These are phyloP conservation scores for Lentinula novae-zelandiae DNA, from an alignment of 1,284 basidiomycete species.

Conservation along the genomic window DNA sequence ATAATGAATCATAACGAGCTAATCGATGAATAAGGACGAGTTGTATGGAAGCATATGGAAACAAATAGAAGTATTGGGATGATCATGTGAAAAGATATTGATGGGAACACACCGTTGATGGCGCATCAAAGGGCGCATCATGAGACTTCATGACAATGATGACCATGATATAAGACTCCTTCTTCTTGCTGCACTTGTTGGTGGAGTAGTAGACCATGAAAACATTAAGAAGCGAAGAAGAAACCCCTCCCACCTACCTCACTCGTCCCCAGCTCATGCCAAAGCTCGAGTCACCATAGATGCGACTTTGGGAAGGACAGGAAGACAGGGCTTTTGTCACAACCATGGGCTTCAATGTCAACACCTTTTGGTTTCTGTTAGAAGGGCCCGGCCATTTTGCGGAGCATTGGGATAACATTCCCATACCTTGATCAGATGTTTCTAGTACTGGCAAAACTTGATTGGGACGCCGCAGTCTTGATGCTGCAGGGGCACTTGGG, in stretches of 20 bases:
- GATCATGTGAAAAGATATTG: too few relatives aligned
- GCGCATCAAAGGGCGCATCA: too few relatives aligned
- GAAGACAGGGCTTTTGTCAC: conserved; percentile 33
- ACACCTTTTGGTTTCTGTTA: conserved; percentile 29
- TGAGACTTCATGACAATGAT: too few relatives aligned
- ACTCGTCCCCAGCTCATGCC: conserved; percentile 18
- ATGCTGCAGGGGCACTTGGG: conserved; percentile 43
- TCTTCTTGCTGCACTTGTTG: too few relatives aligned
- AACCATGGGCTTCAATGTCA: conserved; percentile 33
- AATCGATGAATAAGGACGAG: too few relatives aligned
- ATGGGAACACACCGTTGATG: too few relatives aligned
- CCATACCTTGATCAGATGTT: conserved; percentile 33
- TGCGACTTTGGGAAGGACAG: conserved; percentile 20
- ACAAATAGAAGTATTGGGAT: too few relatives aligned
- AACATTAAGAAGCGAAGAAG: background rate
- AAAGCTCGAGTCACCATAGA: conserved; percentile 29
- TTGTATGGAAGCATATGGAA: too few relatives aligned
- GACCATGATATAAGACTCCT: too few relatives aligned
- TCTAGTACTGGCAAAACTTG: conserved; percentile 24
- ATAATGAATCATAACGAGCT: too few relatives aligned
- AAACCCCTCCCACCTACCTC: conserved; percentile 5
- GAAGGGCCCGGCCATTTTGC: conserved; percentile 23
- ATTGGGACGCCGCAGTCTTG: conserved; percentile 31
- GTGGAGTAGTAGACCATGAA: background rate
- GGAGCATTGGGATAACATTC: conserved; percentile 28